phyloP scores from a whole-genome alignment of 2,329 filamentous ascomycete genomes.

The Dichotomopilus funicola region DNA sequence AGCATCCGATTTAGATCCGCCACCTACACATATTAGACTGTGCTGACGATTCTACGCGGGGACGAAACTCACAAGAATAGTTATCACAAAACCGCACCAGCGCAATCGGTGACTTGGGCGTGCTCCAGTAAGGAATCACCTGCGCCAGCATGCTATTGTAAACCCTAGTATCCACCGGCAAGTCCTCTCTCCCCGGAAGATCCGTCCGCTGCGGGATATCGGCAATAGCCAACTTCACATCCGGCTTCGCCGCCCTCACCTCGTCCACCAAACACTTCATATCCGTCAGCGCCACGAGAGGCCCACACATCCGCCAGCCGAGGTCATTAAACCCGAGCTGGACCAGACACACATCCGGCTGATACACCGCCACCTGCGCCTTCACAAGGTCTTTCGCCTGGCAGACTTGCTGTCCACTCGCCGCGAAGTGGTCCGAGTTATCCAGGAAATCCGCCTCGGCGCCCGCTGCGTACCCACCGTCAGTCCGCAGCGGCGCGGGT shows the following conservation, averaged over 20 bases:
- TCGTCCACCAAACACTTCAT: slow-evolving; percentile 27
- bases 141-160: slow-evolving; percentile 26
- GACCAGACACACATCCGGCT: slow-evolving; percentile 31
- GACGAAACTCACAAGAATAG: slow-evolving; percentile 25
- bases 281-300: slow-evolving; percentile 18
- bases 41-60: background rate
- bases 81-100: slow-evolving; percentile 30
- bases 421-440: slow-evolving; percentile 29
- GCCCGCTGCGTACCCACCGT: slow-evolving; percentile 29
- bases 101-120: slow-evolving; percentile 25
- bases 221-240: slow-evolving; percentile 27
- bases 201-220: slow-evolving; percentile 27
- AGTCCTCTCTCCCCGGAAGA: slow-evolving; percentile 22
- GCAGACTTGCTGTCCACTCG: slow-evolving; percentile 30
- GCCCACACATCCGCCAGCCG: slow-evolving; percentile 25
- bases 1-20: slow-evolving; percentile 21
- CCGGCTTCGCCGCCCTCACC: slow-evolving; percentile 26
- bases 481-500: slow-evolving; percentile 6
- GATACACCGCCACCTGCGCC: slow-evolving; percentile 24
- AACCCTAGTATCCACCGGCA: slow-evolving; percentile 20
- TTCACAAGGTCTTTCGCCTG: slow-evolving; percentile 27
- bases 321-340: slow-evolving; percentile 32
- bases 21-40: slow-evolving; percentile 13
- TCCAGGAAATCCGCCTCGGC: slow-evolving; percentile 24
- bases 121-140: slow-evolving; percentile 25